These are phyloP conservation scores for Serpula lacrymans DNA, from an alignment of 768 basidiomycete genomes.

Conservation along the genomic window DNA sequence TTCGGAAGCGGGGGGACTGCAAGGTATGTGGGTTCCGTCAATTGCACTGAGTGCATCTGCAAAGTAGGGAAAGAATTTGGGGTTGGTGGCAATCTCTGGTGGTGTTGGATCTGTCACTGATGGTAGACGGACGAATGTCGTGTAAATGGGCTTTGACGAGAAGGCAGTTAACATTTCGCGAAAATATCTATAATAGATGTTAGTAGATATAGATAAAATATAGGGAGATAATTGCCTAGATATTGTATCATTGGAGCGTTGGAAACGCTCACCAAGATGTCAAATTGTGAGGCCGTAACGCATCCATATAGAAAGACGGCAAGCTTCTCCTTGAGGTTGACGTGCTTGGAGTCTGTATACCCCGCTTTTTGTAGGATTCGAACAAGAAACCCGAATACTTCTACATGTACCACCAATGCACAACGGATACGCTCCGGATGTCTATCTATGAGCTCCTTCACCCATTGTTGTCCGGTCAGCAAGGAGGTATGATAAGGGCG, in stretches of 20 bases:
- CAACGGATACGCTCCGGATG: conserved; percentile 15
- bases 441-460: conserved; percentile 15
- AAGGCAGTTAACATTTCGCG: conserved; percentile 15
- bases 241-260: too few species aligned
- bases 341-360: conserved; percentile 18
- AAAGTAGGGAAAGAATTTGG: conserved; percentile 19
- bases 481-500: conserved; percentile 16
- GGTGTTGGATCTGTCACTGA: conserved; percentile 8
- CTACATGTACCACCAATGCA: too few species aligned
- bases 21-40: conserved; percentile 9
- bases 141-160: conserved; percentile 21
- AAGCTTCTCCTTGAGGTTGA: conserved; percentile 31
- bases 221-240: too few species aligned
- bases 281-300: too few species aligned
- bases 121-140: conserved; percentile 18
- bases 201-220: too few species aligned
- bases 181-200: conserved; percentile 14
- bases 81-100: conserved; percentile 10
- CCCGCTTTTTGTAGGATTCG: too few species aligned
- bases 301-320: conserved; percentile 33
- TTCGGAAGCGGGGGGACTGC: not conserved
- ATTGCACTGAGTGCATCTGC: conserved; percentile 11
- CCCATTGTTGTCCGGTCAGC: conserved; percentile 15
- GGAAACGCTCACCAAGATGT: too few species aligned
- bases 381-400: too few species aligned